Evolutionary conservation across 2,329 filamentous ascomycete genomes (phyloP), one percentile per base, ranked within the genome.

Genomic region (Botrytis deweyae): DNA sequence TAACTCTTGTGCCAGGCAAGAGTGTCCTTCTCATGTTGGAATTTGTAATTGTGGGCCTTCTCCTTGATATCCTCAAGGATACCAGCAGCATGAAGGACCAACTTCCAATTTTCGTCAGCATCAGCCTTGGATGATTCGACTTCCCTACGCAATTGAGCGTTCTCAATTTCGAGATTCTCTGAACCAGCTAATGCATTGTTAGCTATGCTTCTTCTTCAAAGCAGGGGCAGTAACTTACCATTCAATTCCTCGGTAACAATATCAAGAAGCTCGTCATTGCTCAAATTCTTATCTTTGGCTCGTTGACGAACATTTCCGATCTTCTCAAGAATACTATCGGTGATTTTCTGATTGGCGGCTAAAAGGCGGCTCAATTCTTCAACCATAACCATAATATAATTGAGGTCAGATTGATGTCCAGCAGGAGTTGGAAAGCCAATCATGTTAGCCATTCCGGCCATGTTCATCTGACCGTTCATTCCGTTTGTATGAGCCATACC

Each of bases 321-420:
- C 59, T 88, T 88, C n/a, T 84, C 85, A 68, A 91, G 88, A 65
- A 92, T 90, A 80, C 90, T 90, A 70, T 90, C 88, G 20, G 88
- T 86, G 44, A 91, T 84, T 79, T 90, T 88, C 49, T 87, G 86
- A 78, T 89, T 90, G 16, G 77, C 58, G 74, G 75, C 42, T 72
- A 75, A 46, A 78, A 74, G 63, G 75, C 75, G 16, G 49, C 79
- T 91, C 83, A 91, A 84, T 80, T 90, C 88, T 79, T 92, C 90
- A 18, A 92, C 89, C 87, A 91, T 89, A 76, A 85, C 85, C 80
- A 91, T 91, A 79, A 92, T 90, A 82, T 90, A 89, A 80, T 90
- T 90, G 75, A 92, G 86, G 81, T 92, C 90, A 70, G 89, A 87
- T 81, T 91, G 89, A 80, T 92, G 89, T 66, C 89, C 89, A 29